phyloP scores from a whole-genome alignment of 176 grass and related monocot species.

The Guadua angustifolia region DNA sequence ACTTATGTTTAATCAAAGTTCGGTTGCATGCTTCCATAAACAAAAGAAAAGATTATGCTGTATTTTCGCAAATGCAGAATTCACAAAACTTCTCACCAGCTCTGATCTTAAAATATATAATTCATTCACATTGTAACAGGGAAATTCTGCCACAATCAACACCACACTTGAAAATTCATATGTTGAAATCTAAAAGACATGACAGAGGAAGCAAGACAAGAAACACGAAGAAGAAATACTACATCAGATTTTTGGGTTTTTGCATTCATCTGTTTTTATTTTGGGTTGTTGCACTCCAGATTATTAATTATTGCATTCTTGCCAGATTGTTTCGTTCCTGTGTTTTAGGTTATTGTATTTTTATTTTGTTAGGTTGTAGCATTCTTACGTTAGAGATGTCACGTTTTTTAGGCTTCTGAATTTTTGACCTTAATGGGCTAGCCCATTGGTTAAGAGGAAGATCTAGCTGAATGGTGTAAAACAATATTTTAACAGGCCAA shows the following conservation, averaged over 20 bases:
- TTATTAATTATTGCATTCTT: no score
- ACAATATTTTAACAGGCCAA: background rate
- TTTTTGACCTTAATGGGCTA: background rate
- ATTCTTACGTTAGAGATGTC: background rate
- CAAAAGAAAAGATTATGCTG: background rate
- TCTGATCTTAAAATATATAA: background rate
- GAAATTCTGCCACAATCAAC: background rate
- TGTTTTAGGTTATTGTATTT: background rate
- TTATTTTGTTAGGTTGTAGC: background rate
- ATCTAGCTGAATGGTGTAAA: background rate
- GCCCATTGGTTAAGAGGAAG: background rate
- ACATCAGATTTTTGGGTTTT: background rate
- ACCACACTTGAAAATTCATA: background rate
- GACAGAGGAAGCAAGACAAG: background rate
- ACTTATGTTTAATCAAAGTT: constrained; percentile 1
- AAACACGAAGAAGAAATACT: background rate
- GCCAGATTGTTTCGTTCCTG: background rate
- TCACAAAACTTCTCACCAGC: background rate
- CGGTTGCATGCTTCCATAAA: background rate
- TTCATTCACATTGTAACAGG: background rate
- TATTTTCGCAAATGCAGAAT: constrained; percentile 17
- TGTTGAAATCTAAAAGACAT: background rate
- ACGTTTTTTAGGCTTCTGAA: background rate
- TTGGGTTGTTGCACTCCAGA: background rate
- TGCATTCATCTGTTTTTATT: no score